phyloP scores from a whole-genome alignment of 2,329 filamentous ascomycete species.

The Aspergillus sergii region DNA sequence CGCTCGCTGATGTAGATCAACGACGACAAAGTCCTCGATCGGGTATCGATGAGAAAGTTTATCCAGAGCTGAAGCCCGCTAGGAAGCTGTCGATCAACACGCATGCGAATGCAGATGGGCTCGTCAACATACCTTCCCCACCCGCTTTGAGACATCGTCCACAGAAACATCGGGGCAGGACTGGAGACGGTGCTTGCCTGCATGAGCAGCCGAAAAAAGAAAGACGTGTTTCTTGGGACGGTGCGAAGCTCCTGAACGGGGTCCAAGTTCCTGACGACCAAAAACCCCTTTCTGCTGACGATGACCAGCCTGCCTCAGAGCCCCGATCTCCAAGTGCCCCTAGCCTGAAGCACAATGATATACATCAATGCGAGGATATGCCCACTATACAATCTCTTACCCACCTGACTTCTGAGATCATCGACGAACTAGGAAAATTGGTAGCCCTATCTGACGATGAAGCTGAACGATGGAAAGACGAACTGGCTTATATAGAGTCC shows the following conservation, averaged over 20 bases:
- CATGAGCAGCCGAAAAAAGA: constrained; percentile 32
- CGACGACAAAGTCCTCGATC: constrained; percentile 37
- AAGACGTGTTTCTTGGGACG: constrained; percentile 43
- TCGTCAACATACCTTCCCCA: constrained; percentile 37
- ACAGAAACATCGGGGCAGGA: constrained; percentile 40
- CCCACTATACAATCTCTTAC: constrained; percentile 35
- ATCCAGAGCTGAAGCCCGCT: constrained; percentile 32
- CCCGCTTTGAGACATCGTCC: constrained; percentile 44
- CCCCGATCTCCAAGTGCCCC: constrained; percentile 23
- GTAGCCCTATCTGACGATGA: constrained; percentile 41
- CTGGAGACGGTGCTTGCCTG: constrained; percentile 23
- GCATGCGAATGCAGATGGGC: constrained; percentile 30
- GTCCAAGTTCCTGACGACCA: constrained; percentile 20
- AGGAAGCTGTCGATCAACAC: constrained; percentile 37
- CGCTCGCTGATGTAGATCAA: constrained; percentile 40
- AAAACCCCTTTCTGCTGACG: constrained; percentile 9
- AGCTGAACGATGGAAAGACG: constrained; percentile 40
- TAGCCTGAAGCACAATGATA: constrained; percentile 18
- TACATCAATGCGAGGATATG: constrained; percentile 14
- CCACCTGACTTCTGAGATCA: constrained; percentile 41
- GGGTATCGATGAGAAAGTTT: constrained; percentile 35
- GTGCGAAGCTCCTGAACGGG: constrained; percentile 37
- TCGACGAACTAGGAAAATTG: constrained; percentile 39
- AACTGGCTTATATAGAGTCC: constrained; percentile 39
- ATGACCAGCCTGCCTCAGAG: constrained; percentile 19